A percentile compares a stretch with the other conserved stretches of the same genome.
Evolutionary conservation across 129 eudicot species (phyloP).

Genomic region (Mikania micrantha): DNA sequence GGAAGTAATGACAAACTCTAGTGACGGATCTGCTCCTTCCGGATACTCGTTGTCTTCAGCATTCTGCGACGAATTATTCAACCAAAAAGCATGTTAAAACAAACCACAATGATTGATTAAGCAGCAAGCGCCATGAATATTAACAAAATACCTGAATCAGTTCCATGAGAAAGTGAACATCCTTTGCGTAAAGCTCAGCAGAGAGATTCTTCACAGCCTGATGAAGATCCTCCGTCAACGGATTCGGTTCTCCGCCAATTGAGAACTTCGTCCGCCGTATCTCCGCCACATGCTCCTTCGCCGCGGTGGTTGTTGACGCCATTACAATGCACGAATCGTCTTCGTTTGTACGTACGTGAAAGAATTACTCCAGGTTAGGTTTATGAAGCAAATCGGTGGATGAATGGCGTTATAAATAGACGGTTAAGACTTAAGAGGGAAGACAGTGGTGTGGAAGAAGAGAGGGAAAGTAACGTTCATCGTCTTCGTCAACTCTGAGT

Average conservation of each 20-base stretch:
- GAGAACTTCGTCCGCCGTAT: constrained; percentile 44
- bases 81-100: neutral
- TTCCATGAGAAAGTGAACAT: constrained; percentile 64
- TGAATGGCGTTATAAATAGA: neutral
- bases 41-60: constrained; percentile 64
- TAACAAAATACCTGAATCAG: constrained; percentile 41
- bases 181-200: constrained; percentile 59
- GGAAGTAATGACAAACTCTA: constrained; percentile 52
- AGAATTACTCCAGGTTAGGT: neutral
- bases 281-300: constrained; percentile 51
- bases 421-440: no score
- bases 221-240: constrained; percentile 46
- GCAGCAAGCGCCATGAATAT: no score
- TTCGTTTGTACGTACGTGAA: neutral
- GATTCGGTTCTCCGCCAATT: constrained; percentile 45
- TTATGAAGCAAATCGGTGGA: neutral
- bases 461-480: no score
- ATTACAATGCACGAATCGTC: neutral
- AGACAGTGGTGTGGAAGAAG: no score
- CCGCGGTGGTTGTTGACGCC: constrained; percentile 11
- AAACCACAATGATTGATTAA: neutral
- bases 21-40: constrained; percentile 52
- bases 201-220: constrained; percentile 65
- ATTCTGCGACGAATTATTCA: constrained; percentile 30
- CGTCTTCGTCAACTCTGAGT: no score